These are phyloP conservation scores for Hebeloma cylindrosporum DNA, from an alignment of 768 basidiomycete genomes.

Conservation along the genomic window DNA sequence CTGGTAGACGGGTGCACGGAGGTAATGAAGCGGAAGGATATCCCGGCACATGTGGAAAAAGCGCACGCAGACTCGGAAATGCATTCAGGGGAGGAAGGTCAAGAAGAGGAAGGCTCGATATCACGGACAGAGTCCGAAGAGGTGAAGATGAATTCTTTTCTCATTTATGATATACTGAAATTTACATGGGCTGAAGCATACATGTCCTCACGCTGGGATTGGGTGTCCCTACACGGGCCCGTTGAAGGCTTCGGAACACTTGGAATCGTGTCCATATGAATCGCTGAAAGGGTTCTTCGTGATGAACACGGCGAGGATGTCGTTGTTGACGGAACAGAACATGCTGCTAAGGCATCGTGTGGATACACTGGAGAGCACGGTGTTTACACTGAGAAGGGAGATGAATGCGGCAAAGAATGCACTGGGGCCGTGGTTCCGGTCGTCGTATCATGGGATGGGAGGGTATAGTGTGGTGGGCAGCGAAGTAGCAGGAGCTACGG, in stretches of 20 bases:
- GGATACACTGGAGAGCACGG: constrained; percentile 54
- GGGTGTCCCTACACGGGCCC: constrained; percentile 59
- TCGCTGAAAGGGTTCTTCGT: constrained; percentile 60
- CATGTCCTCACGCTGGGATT: constrained; percentile 41
- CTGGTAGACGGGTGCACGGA: constrained; percentile 46
- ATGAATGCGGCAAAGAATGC: constrained; percentile 53
- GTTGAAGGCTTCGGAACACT: constrained; percentile 22
- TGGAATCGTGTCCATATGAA: constrained; percentile 53
- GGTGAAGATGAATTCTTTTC: background rate
- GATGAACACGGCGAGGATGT: constrained; percentile 38
- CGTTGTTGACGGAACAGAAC: constrained; percentile 62
- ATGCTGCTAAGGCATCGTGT: constrained; percentile 57
- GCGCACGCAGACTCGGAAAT: constrained; percentile 17
- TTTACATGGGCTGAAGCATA: background rate
- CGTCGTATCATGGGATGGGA: constrained; percentile 3
- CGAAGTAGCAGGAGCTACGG: constrained; percentile 24
- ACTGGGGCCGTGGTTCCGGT: constrained; percentile 52
- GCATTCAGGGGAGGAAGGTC: constrained; percentile 3
- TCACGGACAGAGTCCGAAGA: constrained; percentile 4
- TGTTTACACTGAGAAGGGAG: constrained; percentile 55
- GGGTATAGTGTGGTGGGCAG: constrained; percentile 12
- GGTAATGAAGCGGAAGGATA: constrained; percentile 45
- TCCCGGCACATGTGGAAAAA: constrained; percentile 27
- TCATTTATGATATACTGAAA: background rate
- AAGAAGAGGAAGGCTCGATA: constrained; percentile 7